A percentile compares a stretch with the other conserved stretches of the same genome.
phyloP scores from a whole-genome alignment of 2,329 filamentous ascomycete species.

The Monosporascus sp. region DNA sequence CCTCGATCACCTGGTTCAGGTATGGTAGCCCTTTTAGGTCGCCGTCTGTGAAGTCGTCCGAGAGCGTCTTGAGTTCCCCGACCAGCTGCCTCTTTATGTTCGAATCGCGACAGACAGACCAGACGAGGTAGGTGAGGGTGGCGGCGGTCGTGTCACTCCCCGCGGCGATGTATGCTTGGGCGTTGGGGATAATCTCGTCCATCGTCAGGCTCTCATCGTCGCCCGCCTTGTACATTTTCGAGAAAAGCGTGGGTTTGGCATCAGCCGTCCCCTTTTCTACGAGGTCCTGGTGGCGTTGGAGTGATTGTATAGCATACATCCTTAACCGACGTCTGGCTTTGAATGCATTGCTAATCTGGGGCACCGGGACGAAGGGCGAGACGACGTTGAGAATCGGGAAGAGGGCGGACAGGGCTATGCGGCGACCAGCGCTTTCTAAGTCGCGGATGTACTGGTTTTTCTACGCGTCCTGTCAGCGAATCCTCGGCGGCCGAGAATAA shows the following conservation, averaged over 20 bases:
- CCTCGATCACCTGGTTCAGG: constrained; percentile 26
- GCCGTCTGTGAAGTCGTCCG: constrained; percentile 21
- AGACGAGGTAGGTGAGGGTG: constrained; percentile 43
- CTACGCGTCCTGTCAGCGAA: constrained; percentile 13
- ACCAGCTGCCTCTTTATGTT: constrained; percentile 21
- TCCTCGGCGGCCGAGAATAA: no score
- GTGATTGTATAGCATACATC: constrained; percentile 22
- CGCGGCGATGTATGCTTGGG: constrained; percentile 39
- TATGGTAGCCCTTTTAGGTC: constrained; percentile 28
- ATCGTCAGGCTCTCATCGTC: constrained; percentile 20
- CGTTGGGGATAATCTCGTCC: constrained; percentile 10
- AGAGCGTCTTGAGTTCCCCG: constrained; percentile 13
- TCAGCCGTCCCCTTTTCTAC: constrained; percentile 13
- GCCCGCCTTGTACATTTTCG: constrained; percentile 30
- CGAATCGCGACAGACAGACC: constrained; percentile 29
- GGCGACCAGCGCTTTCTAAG: constrained; percentile 24
- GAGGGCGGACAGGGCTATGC: constrained; percentile 18
- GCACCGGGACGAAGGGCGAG: constrained; percentile 22
- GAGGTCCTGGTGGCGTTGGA: constrained; percentile 11
- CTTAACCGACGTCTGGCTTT: constrained; percentile 11
- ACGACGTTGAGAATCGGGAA: constrained; percentile 25
- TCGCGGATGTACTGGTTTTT: constrained; percentile 38
- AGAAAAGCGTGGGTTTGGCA: constrained; percentile 30
- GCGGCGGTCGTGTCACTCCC: constrained; percentile 49
- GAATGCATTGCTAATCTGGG: constrained; percentile 13